phyloP scores from a whole-genome alignment of 768 basidiomycete genomes.

The Boletus pseudo-olivaceus region DNA sequence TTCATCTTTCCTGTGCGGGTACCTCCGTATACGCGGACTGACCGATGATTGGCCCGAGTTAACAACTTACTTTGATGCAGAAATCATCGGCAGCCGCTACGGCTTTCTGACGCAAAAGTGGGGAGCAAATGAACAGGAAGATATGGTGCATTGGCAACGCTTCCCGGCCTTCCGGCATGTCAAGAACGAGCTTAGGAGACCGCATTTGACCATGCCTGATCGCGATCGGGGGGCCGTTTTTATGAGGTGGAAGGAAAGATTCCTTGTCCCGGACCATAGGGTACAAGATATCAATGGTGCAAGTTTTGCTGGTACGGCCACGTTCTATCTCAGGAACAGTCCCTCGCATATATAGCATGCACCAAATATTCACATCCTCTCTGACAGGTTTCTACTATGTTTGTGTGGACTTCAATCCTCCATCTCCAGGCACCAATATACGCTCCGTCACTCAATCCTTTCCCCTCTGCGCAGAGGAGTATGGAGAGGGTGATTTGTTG shows the following conservation, averaged over 20 bases:
- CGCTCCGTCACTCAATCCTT: slow-evolving; percentile 35
- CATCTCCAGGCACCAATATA: slow-evolving; percentile 36
- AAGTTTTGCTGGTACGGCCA: slow-evolving; percentile 80
- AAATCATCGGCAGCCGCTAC: slow-evolving; percentile 87
- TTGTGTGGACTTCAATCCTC: slow-evolving; percentile 87
- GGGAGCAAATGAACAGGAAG: slow-evolving; percentile 89
- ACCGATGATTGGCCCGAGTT: slow-evolving; percentile 95
- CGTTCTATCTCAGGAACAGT: not conserved
- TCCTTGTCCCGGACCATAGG: slow-evolving; percentile 91
- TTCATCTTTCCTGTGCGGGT: slow-evolving; percentile 84
- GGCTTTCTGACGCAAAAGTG: slow-evolving; percentile 90
- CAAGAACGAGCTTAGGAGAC: slow-evolving; percentile 72
- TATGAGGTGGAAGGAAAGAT: slow-evolving; percentile 97
- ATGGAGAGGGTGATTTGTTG: slow-evolving; percentile 23
- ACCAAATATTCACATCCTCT: slow-evolving; percentile 8
- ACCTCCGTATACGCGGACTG: slow-evolving; percentile 87
- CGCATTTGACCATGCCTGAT: slow-evolving; percentile 73
- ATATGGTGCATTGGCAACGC: slow-evolving; percentile 91
- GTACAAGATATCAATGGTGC: slow-evolving; percentile 94
- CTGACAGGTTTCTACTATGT: slow-evolving; percentile 87
- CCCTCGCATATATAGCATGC: slow-evolving; percentile 8
- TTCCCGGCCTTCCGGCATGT: slow-evolving; percentile 89
- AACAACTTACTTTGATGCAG: slow-evolving; percentile 95
- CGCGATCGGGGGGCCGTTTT: slow-evolving; percentile 81
- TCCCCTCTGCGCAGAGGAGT: slow-evolving; percentile 31